phyloP scores from a whole-genome alignment of 805 yeast genomes.

The Starmerella bombi region DNA sequence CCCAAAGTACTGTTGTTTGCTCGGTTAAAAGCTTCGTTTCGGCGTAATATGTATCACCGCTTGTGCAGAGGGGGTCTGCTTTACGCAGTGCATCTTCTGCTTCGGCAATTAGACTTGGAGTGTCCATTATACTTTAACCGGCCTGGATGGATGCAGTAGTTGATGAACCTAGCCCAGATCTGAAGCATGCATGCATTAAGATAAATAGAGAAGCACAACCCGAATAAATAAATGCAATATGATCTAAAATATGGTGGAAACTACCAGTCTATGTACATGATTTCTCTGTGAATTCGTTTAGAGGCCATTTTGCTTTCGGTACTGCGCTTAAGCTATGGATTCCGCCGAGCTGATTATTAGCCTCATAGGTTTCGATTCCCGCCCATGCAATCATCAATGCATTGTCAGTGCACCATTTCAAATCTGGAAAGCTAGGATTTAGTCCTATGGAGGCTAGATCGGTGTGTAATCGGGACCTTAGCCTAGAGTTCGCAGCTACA shows the following conservation, averaged over 20 bases:
- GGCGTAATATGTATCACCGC: slow-evolving; percentile 34
- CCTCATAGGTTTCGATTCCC: slow-evolving; percentile 73
- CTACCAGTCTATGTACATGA: neutral
- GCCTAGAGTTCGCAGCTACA: slow-evolving; percentile 59
- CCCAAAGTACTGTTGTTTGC: slow-evolving; percentile 32
- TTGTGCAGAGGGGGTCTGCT: slow-evolving; percentile 41
- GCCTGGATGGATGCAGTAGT: slow-evolving; percentile 39
- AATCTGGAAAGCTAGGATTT: slow-evolving; percentile 52
- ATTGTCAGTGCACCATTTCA: slow-evolving; percentile 76
- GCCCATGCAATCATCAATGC: slow-evolving; percentile 98
- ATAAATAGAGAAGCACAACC: neutral
- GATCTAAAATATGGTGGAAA: neutral
- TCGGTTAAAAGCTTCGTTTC: slow-evolving; percentile 30
- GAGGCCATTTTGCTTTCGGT: slow-evolving; percentile 79
- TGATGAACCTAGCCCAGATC: neutral
- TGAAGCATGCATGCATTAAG: too few species aligned
- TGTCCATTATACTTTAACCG: slow-evolving; percentile 35
- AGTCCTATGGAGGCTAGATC: slow-evolving; percentile 13
- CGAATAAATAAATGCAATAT: neutral
- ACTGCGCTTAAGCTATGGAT: slow-evolving; percentile 31
- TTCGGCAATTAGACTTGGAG: slow-evolving; percentile 33
- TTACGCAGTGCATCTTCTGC: slow-evolving; percentile 37
- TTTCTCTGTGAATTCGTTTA: slow-evolving; percentile 37
- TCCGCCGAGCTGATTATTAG: neutral
- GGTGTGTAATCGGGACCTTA: slow-evolving; percentile 21